Percentiles rank a stretch among this genome's conserved stretches.
Conservation (phyloP, 139 green algal genomes). For the Micractinium sp. region DNA sequence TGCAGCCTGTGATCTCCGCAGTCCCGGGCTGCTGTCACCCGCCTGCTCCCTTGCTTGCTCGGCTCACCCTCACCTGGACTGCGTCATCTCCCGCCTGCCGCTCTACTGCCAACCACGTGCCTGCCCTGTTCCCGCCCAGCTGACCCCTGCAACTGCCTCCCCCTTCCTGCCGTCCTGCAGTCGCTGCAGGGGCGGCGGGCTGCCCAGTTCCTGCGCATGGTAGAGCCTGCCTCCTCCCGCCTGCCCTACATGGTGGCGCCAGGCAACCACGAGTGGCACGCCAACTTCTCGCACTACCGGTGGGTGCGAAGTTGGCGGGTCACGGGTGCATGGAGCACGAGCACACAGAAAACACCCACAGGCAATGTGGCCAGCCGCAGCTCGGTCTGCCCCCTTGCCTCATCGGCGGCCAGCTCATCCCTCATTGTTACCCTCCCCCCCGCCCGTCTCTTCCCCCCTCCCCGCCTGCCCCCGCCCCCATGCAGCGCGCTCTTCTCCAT, state of each 20-base stretch:
- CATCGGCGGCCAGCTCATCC: neutral
- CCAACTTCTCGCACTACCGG: conserved; percentile 38
- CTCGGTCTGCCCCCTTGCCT: neutral
- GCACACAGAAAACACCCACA: too few species aligned
- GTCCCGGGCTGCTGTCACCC: neutral
- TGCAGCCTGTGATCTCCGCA: neutral
- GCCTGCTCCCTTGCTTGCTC: too few species aligned
- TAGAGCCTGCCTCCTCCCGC: conserved; percentile 9
- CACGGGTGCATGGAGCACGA: neutral
- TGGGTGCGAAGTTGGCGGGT: neutral
- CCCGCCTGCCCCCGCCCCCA: neutral
- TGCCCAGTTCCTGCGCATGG: conserved; percentile 7
- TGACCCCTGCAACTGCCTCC: neutral
- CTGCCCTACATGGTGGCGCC: conserved; percentile 37
- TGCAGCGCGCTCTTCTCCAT: conserved; percentile 34
- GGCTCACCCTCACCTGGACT: too few species aligned
- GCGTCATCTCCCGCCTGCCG: too few species aligned
- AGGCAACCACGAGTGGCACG: conserved; percentile 40
- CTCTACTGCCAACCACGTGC: too few species aligned
- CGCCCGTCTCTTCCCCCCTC: neutral
- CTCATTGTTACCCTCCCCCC: neutral
- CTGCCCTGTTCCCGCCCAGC: too few species aligned
- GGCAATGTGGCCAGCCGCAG: too few species aligned
- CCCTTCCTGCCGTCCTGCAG: neutral
- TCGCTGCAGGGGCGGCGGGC: neutral